Percentiles rank a stretch among this genome's conserved stretches.
Evolutionary conservation across 164 flowering plant species (phyloP).

Genomic region (Platanus orientalis): DNA sequence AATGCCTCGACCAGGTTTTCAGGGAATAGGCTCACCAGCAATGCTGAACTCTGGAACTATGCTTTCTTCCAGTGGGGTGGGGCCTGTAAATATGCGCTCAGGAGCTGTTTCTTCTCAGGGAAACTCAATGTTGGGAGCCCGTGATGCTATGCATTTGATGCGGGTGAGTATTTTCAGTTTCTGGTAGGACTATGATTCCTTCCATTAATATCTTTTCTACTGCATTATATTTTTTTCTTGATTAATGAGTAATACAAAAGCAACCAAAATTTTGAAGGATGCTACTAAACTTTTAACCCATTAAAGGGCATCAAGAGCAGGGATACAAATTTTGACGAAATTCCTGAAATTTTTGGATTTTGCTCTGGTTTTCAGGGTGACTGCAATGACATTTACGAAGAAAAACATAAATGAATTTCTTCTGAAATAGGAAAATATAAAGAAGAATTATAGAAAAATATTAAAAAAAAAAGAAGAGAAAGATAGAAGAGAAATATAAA

Average conservation of each 20-base stretch:
- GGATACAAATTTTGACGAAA: too few species aligned
- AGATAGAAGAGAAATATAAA: too few species aligned
- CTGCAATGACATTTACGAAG: too few species aligned
- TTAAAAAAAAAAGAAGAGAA: not conserved
- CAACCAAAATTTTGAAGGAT: too few species aligned
- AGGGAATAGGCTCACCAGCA: conserved; percentile 59
- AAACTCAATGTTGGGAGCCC: conserved; percentile 63
- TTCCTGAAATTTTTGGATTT: not conserved
- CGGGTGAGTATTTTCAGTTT: conserved; percentile 46
- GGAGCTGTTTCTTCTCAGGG: conserved; percentile 68
- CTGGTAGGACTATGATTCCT: conserved; percentile 9
- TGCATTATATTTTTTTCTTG: not conserved
- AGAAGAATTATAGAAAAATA: too few species aligned
- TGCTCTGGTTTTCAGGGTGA: not conserved
- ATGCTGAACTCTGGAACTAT: conserved; percentile 61
- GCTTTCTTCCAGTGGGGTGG: conserved; percentile 54
- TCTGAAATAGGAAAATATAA: too few species aligned
- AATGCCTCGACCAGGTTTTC: conserved; percentile 75
- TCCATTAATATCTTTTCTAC: not conserved
- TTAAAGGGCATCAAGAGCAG: too few species aligned
- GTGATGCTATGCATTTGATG: conserved; percentile 66
- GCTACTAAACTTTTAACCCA: too few species aligned
- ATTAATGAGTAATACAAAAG: not conserved
- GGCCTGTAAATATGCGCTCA: conserved; percentile 58
- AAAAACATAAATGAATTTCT: too few species aligned